Conservation (phyloP, 805 yeast genomes). For the Candida argentea region DNA sequence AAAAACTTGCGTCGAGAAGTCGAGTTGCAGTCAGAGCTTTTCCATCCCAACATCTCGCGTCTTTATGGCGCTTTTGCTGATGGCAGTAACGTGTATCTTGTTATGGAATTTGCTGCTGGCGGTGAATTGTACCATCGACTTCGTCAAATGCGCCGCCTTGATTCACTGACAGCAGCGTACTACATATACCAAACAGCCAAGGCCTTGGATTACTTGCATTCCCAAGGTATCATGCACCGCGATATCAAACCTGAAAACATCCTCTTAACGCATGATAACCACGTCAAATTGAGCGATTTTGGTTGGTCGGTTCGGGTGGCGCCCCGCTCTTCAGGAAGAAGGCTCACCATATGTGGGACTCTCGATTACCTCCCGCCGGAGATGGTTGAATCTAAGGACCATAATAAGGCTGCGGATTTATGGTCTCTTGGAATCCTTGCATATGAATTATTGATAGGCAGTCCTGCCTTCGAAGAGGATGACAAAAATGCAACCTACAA, state of each 20-base stretch:
- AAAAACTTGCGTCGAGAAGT: conserved; percentile 84
- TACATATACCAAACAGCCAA: conserved; percentile 77
- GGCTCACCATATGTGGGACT: conserved; percentile 90
- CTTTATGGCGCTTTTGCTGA: conserved; percentile 84
- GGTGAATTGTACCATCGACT: conserved; percentile 81
- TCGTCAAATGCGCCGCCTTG: conserved; percentile 56
- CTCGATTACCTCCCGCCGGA: conserved; percentile 93
- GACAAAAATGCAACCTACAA: conserved; percentile 70
- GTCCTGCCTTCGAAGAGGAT: conserved; percentile 86
- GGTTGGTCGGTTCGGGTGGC: conserved; percentile 82
- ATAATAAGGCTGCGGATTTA: conserved; percentile 70
- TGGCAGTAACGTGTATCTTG: conserved; percentile 64
- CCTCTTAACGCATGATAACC: conserved; percentile 63
- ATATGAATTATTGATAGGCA: conserved; percentile 79
- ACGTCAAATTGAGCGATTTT: conserved; percentile 80
- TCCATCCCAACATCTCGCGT: conserved; percentile 73
- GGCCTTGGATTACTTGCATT: conserved; percentile 71
- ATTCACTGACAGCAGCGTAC: conserved; percentile 63
- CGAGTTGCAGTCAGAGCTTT: conserved; percentile 73
- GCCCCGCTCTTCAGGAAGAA: conserved; percentile 17
- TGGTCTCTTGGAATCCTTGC: conserved; percentile 90
- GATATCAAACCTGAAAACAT: conserved; percentile 94
- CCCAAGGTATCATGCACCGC: conserved; percentile 75
- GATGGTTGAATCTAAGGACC: conserved; percentile 76
- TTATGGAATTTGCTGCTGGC: conserved; percentile 73